phyloP scores from a whole-genome alignment of 495 filamentous ascomycete genomes.

The Paragyromitra xinjiangensis region DNA sequence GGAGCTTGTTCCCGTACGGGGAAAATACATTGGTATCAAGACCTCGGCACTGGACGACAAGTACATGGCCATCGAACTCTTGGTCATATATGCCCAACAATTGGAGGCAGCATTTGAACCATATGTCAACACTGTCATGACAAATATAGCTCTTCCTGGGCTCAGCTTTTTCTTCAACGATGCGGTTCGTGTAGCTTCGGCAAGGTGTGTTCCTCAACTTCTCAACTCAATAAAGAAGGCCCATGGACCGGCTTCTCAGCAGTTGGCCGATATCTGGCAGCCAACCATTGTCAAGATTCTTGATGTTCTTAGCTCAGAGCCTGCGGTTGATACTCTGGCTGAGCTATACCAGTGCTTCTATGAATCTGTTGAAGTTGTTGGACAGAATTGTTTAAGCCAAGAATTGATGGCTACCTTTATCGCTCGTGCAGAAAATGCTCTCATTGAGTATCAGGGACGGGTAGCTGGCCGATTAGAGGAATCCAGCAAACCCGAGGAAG shows the following conservation, averaged over 20 bases:
- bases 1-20: conserved; percentile 95
- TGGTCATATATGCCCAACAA: conserved; percentile 95
- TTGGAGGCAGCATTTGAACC: conserved; percentile 90
- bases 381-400: conserved; percentile 77
- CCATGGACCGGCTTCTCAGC: conserved; percentile 76
- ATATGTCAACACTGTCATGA: conserved; percentile 92
- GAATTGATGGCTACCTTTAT: conserved; percentile 88
- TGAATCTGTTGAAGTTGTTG: conserved; percentile 94
- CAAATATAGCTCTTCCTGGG: conserved; percentile 92
- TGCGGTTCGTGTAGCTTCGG: conserved; percentile 92
- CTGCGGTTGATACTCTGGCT: conserved; percentile 92
- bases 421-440: conserved; percentile 77
- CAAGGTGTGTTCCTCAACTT: conserved; percentile 92
- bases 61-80: conserved; percentile 96
- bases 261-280: conserved; percentile 81
- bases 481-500: conserved; percentile 77
- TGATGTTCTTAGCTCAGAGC: conserved; percentile 87
- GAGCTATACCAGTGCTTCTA: conserved; percentile 99
- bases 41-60: conserved; percentile 97
- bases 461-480: conserved; percentile 83
- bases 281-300: conserved; percentile 88
- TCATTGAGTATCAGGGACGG: conserved; percentile 90
- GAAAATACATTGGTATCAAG: conserved; percentile 98
- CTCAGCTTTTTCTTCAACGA: conserved; percentile 99
- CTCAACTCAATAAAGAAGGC: conserved; percentile 92